Conservation (phyloP, 768 basidiomycete species). For the Leccinum imitatum region DNA sequence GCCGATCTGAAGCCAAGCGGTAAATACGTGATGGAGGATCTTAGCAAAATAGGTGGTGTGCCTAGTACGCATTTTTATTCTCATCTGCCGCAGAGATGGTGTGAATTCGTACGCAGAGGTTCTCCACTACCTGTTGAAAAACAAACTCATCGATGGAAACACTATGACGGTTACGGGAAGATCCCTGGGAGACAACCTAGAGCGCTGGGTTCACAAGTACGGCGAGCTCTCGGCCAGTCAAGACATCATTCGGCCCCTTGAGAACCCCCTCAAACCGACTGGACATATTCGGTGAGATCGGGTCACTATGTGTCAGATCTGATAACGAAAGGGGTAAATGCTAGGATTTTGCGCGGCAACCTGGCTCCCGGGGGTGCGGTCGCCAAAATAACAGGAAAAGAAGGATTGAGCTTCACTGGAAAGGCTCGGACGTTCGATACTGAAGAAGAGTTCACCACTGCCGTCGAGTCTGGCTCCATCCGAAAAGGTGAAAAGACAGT, state of each 20-base stretch:
- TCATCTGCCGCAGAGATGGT: background rate
- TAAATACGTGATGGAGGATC: slow-evolving; percentile 98
- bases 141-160: slow-evolving; percentile 87
- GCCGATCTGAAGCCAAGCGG: slow-evolving; percentile 97
- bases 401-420: slow-evolving; percentile 85
- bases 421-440: slow-evolving; percentile 91
- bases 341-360: slow-evolving; percentile 86
- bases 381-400: slow-evolving; percentile 95
- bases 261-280: slow-evolving; percentile 83
- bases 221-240: slow-evolving; percentile 74
- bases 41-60: slow-evolving; percentile 94
- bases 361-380: slow-evolving; percentile 95
- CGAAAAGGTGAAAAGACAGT: slow-evolving; percentile 97
- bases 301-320: slow-evolving; percentile 1
- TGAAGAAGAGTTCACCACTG: slow-evolving; percentile 84
- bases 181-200: slow-evolving; percentile 90
- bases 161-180: slow-evolving; percentile 89
- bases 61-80: slow-evolving; percentile 62
- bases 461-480: slow-evolving; percentile 85
- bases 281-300: slow-evolving; percentile 79
- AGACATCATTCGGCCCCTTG: slow-evolving; percentile 84
- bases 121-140: slow-evolving; percentile 79
- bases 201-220: slow-evolving; percentile 79
- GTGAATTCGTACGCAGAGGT: slow-evolving; percentile 53
- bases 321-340: slow-evolving; percentile 1